Conservation (phyloP, 1,284 basidiomycete species). For the Marasmius fiardii region DNA sequence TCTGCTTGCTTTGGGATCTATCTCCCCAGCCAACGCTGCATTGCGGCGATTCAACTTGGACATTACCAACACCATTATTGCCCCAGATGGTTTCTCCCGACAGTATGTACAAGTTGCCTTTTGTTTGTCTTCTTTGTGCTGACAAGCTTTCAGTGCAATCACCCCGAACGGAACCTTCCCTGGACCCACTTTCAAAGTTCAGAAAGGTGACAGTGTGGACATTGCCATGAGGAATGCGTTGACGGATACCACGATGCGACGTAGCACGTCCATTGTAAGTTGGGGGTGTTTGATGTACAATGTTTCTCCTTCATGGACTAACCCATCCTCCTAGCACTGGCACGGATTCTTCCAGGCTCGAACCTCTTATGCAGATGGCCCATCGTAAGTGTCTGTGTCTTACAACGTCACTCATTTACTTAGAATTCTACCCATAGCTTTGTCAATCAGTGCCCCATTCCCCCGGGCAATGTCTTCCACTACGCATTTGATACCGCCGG, state of each 20-base stretch:
- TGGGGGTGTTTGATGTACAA: not conserved
- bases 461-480: slow-evolving; percentile 26
- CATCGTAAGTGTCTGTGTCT: slow-evolving; percentile 17
- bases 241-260: slow-evolving; percentile 21
- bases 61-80: slow-evolving; percentile 19
- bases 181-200: slow-evolving; percentile 19
- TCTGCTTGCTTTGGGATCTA: not conserved
- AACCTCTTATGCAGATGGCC: slow-evolving; percentile 24
- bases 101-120: slow-evolving; percentile 10
- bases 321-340: slow-evolving; percentile 23
- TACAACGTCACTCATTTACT: not conserved
- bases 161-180: slow-evolving; percentile 23
- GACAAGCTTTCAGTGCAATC: slow-evolving; percentile 15
- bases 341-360: slow-evolving; percentile 26
- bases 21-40: slow-evolving; percentile 9
- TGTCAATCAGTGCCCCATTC: slow-evolving; percentile 44
- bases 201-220: slow-evolving; percentile 22
- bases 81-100: slow-evolving; percentile 23
- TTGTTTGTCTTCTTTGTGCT: not conserved
- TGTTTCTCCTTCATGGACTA: not conserved
- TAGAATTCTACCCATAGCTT: slow-evolving; percentile 15
- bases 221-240: slow-evolving; percentile 22
- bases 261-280: slow-evolving; percentile 24
- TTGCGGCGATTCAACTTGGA: slow-evolving; percentile 15
- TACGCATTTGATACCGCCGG: slow-evolving; percentile 27